Percentiles rank a stretch among this genome's conserved stretches.
Conservation (phyloP, 2,329 filamentous ascomycete genomes). For the Clonostachys rhizophaga region DNA sequence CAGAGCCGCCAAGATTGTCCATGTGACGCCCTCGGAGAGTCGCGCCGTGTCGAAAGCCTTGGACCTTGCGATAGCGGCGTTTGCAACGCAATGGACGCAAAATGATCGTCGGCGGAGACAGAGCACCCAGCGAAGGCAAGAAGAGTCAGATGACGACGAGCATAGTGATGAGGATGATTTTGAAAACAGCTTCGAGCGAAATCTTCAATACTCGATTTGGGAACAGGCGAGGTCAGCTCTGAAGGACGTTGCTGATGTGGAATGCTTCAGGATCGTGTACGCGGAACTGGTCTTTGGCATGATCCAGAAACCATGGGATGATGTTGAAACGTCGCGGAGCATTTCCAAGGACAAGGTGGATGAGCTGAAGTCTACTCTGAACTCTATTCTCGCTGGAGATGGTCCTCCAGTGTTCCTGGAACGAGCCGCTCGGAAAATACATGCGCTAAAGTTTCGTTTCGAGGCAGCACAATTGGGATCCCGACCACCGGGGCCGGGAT, state of each 20-base stretch:
- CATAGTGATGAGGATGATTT: not conserved
- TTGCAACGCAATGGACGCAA: slow-evolving; percentile 40
- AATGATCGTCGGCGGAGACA: not conserved
- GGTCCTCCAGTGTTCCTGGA: slow-evolving; percentile 23
- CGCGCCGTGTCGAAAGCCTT: slow-evolving; percentile 37
- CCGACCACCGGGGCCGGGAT: slow-evolving; percentile 3
- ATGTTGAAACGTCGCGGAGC: not conserved
- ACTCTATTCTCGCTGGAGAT: slow-evolving; percentile 16
- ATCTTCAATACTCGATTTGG: slow-evolving; percentile 29
- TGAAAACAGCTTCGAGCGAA: slow-evolving; percentile 27
- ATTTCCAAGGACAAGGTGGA: not conserved
- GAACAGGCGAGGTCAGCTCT: slow-evolving; percentile 27
- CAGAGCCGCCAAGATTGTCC: slow-evolving; percentile 28
- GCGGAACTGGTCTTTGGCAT: slow-evolving; percentile 33
- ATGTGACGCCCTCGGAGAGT: slow-evolving; percentile 33
- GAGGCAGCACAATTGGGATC: slow-evolving; percentile 10
- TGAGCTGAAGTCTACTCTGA: slow-evolving; percentile 21
- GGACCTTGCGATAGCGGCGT: slow-evolving; percentile 44
- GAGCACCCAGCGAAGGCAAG: not conserved
- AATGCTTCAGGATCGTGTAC: slow-evolving; percentile 32
- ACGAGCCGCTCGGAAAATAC: slow-evolving; percentile 29
- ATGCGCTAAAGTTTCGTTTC: slow-evolving; percentile 25
- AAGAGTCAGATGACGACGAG: not conserved
- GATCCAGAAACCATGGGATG: slow-evolving; percentile 23
- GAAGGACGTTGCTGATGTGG: slow-evolving; percentile 26